Base-by-base conservation (phyloP, 495 filamentous ascomycete genomes). In the Neurospora sp. region DNA sequence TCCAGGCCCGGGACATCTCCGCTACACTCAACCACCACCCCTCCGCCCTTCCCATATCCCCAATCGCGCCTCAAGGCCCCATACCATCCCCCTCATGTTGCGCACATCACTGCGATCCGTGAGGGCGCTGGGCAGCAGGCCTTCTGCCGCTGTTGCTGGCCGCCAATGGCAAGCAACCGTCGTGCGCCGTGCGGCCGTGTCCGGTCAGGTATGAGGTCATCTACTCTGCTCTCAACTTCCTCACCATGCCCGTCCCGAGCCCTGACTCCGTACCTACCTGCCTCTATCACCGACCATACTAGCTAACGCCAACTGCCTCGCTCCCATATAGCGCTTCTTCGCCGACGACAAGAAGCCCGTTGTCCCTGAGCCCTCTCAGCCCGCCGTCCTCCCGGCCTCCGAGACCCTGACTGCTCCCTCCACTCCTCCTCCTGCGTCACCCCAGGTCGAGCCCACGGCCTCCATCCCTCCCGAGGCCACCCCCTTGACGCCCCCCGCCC, bases 41-140 rank as follows among this genome's bases (percentile, higher is more conserved):
- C 74, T 76, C 71, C 75, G 37, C 77, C 41, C 70, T 73, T 78
- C 27, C 54, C 54, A 35, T 66, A 18, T 66, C 54, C 27, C 35
- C 76, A 81, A 78, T 80, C 77, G 82, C 81, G 78, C 80, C 80
- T 73, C 78, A 77, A 79, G 77, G 82, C 82, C 54, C 82, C 79
- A 75, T 78, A 82, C 85, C 82, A 88, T 85, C 85, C 80, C 54
- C 85, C 85, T 84, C 84, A 91, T 92, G 90, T 86, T 91, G 86
- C 90, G 89, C 78, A 85, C 86, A 81, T 90, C 89, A 81, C 78
- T 91, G 83, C 86, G 84, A 81, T 86, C 88, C 77, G 83, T 85
- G 78, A 87, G 86, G 83, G 85, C 84, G 75, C 77, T 86, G 80
- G 83, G 83, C 81, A 80, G 79, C 79, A 86, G 82, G 81, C 81